Evolutionary conservation across 139 green algal species (phyloP).

Genomic region (Monoraphidium neglectum): DNA sequence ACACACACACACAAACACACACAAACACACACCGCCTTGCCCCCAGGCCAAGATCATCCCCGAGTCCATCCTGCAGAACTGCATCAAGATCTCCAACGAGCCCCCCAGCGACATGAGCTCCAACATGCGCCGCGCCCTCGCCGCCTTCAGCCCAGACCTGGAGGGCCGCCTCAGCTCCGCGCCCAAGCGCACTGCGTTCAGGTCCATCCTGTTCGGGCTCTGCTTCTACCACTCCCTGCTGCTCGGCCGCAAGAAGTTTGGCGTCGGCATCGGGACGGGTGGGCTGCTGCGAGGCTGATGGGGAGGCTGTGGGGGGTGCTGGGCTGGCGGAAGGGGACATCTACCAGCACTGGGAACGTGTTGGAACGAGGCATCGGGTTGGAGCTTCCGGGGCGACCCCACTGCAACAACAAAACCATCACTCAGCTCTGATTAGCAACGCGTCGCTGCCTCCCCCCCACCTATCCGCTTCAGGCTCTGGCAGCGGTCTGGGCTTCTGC

Average conservation of each 20-base stretch:
- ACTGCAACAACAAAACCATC: too few species aligned
- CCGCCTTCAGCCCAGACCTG: conserved; percentile 70
- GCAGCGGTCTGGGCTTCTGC: conserved; percentile 88
- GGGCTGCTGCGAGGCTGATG: neutral
- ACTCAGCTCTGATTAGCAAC: too few species aligned
- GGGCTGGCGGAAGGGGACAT: too few species aligned
- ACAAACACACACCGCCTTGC: neutral
- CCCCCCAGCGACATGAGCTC: conserved; percentile 85
- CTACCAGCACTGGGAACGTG: too few species aligned
- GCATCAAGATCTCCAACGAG: conserved; percentile 88
- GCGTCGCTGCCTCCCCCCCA: neutral
- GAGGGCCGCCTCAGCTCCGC: conserved; percentile 57
- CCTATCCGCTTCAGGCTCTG: conserved; percentile 42
- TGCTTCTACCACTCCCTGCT: conserved; percentile 94
- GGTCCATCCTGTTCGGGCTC: conserved; percentile 80
- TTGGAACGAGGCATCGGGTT: too few species aligned
- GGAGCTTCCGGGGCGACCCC: too few species aligned
- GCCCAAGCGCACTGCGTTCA: conserved; percentile 74
- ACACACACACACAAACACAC: conserved; percentile 1
- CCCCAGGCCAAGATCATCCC: conserved; percentile 77
- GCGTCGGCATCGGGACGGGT: conserved; percentile 76
- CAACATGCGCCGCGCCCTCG: conserved; percentile 78
- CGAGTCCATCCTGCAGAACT: conserved; percentile 73
- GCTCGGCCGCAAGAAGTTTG: conserved; percentile 90
- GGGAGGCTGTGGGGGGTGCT: too few species aligned